Evolutionary conservation across 331 rosid species (phyloP).

Genomic region (Prunus yedoensis): DNA sequence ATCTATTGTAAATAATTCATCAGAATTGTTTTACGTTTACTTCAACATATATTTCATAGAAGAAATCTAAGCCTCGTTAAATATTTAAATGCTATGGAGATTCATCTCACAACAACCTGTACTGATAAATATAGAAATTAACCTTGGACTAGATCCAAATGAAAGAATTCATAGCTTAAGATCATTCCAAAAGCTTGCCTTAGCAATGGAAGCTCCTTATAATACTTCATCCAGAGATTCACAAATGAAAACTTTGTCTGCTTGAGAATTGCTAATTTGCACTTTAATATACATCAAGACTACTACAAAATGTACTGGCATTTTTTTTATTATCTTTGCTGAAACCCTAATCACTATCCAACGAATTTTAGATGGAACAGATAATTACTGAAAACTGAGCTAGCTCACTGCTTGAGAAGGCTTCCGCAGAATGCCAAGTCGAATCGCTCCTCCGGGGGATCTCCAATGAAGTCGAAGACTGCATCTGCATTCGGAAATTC

Average conservation of each 20-base stretch:
- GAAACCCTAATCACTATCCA: not conserved
- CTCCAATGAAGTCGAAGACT: conserved; percentile 92
- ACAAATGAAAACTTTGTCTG: not conserved
- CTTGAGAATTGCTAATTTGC: not conserved
- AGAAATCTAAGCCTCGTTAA: not conserved
- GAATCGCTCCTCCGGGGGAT: conserved; percentile 93
- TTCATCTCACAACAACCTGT: not conserved
- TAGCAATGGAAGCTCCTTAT: not conserved
- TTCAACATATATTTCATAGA: not conserved
- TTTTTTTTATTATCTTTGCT: not conserved
- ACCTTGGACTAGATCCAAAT: not conserved
- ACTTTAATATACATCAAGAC: not conserved
- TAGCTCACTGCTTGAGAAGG: conserved; percentile 92
- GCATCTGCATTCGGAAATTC: conserved; percentile 92
- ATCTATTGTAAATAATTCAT: not conserved
- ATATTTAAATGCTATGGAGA: not conserved
- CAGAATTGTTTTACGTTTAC: not conserved
- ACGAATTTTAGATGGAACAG: not conserved
- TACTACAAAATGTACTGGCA: not conserved
- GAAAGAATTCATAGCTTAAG: not conserved
- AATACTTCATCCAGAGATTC: not conserved
- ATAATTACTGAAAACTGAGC: not conserved
- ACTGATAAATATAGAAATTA: too few relatives aligned
- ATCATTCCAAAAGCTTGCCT: not conserved
- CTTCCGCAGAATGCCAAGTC: conserved; percentile 81